Evolutionary conservation across 2,329 filamentous ascomycete genomes (phyloP).

Genomic region (Apiospora sp.): DNA sequence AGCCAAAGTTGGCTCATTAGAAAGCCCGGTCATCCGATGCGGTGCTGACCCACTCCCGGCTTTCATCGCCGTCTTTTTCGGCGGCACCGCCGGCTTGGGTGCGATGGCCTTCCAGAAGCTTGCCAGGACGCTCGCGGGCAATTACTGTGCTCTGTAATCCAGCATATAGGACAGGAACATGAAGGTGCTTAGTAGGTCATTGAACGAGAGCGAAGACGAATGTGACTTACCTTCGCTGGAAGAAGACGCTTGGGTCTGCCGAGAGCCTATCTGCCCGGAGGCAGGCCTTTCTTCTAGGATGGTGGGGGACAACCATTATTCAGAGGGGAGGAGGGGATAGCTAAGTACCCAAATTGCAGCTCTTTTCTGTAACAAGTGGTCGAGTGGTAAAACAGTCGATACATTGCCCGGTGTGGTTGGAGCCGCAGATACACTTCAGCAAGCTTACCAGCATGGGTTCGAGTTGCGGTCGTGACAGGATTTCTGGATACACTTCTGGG

Average conservation of each 20-base stretch:
- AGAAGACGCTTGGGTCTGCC: not conserved
- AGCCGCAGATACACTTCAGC: too few species aligned
- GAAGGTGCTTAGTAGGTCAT: not conserved
- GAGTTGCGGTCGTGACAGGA: too few species aligned
- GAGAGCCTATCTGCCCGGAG: not conserved
- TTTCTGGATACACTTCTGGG: too few species aligned
- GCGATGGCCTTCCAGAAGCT: conserved; percentile 29
- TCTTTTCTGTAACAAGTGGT: too few species aligned
- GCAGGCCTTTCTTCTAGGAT: not conserved
- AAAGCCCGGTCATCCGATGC: conserved; percentile 29
- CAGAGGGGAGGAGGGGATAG: too few species aligned
- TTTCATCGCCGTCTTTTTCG: conserved; percentile 33
- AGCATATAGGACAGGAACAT: not conserved
- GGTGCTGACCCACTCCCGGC: conserved; percentile 27
- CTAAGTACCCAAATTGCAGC: too few species aligned
- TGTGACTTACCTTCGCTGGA: not conserved
- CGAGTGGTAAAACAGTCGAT: too few species aligned
- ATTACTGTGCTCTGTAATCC: conserved; percentile 31
- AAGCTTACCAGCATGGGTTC: too few species aligned
- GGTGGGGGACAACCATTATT: too few species aligned
- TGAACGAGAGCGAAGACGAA: conserved; percentile 36
- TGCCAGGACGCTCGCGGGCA: conserved; percentile 27
- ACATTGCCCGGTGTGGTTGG: not conserved
- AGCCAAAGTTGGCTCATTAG: not conserved
- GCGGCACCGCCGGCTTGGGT: conserved; percentile 36